Evolutionary conservation across 2,329 filamentous ascomycete species (phyloP).

Genomic region (Trichophyton verrucosum): DNA sequence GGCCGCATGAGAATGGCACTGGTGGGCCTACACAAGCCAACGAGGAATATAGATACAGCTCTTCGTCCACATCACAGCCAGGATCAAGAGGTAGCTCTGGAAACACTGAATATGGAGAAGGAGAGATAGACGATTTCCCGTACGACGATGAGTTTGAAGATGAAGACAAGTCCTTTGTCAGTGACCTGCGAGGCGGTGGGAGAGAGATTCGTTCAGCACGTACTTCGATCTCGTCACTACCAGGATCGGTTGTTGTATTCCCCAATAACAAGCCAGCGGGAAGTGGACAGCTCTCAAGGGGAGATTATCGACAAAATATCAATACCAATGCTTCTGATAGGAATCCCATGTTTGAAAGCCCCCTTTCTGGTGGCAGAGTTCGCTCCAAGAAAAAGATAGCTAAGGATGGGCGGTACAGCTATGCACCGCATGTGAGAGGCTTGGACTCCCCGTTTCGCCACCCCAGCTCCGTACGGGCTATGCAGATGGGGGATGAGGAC

Average conservation of each 20-base stretch:
- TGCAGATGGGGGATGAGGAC: slow-evolving; percentile 22
- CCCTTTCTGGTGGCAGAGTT: slow-evolving; percentile 1
- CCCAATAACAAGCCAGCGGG: slow-evolving; percentile 7
- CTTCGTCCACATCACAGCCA: slow-evolving; percentile 2
- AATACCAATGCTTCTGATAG: neutral
- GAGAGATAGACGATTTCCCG: neutral
- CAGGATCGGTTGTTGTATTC: slow-evolving; percentile 28
- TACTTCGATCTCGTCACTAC: slow-evolving; percentile 32
- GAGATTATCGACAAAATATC: neutral
- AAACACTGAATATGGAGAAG: neutral
- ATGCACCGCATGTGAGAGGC: slow-evolving; percentile 21
- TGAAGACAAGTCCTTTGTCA: neutral
- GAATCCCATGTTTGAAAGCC: neutral
- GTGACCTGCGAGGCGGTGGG: neutral
- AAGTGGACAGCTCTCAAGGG: neutral
- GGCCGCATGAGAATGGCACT: neutral
- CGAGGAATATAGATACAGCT: neutral
- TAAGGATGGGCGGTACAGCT: slow-evolving; percentile 13
- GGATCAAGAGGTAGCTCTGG: slow-evolving; percentile 1
- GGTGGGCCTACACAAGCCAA: neutral
- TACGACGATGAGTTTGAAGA: neutral
- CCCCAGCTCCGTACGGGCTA: slow-evolving; percentile 33
- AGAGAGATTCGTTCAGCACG: slow-evolving; percentile 6
- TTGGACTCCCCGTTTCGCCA: slow-evolving; percentile 31
- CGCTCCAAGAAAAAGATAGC: slow-evolving; percentile 13